Percentiles rank a stretch among this genome's conserved stretches.
Evolutionary conservation across 768 basidiomycete species (phyloP).

Genomic region (Lactifluus subvellereus): DNA sequence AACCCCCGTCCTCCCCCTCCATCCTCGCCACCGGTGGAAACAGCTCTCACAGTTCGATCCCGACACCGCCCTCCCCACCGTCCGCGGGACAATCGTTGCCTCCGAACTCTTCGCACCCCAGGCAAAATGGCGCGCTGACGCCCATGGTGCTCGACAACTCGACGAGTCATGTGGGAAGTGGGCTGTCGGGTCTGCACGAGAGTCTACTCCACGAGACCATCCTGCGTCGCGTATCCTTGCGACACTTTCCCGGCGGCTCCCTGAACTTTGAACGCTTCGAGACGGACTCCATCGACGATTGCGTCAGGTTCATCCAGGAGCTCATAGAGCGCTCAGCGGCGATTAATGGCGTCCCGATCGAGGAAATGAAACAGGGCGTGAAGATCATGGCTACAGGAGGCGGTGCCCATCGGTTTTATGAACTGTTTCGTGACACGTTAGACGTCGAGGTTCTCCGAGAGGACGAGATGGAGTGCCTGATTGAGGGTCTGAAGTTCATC

Average conservation of each 20-base stretch:
- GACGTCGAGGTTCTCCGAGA: conserved; percentile 83
- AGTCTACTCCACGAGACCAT: conserved; percentile 55
- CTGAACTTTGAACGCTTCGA: conserved; percentile 98
- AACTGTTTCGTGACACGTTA: conserved; percentile 65
- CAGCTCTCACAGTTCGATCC: conserved; percentile 41
- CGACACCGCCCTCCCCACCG: conserved; percentile 34
- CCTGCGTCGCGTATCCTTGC: conserved; percentile 62
- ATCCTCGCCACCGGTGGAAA: conserved; percentile 55
- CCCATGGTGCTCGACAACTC: conserved; percentile 54
- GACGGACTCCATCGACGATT: conserved; percentile 79
- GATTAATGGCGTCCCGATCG: conserved; percentile 80
- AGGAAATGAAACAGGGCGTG: conserved; percentile 84
- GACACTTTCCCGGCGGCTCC: conserved; percentile 90
- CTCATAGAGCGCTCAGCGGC: conserved; percentile 83
- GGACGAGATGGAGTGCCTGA: conserved; percentile 99
- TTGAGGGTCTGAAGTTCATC: conserved; percentile 93
- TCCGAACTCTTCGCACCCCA: conserved; percentile 34
- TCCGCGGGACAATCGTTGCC: conserved; percentile 28
- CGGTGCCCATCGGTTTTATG: conserved; percentile 92
- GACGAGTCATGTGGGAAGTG: conserved; percentile 34
- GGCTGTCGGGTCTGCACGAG: conserved; percentile 34
- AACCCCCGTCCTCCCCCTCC: conserved; percentile 75
- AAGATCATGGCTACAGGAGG: conserved; percentile 99
- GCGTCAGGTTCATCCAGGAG: conserved; percentile 80
- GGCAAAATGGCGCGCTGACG: conserved; percentile 71